These are phyloP conservation scores for Phytophthora pistaciae DNA, from an alignment of 352 stramenopile species.

Conservation along the genomic window DNA sequence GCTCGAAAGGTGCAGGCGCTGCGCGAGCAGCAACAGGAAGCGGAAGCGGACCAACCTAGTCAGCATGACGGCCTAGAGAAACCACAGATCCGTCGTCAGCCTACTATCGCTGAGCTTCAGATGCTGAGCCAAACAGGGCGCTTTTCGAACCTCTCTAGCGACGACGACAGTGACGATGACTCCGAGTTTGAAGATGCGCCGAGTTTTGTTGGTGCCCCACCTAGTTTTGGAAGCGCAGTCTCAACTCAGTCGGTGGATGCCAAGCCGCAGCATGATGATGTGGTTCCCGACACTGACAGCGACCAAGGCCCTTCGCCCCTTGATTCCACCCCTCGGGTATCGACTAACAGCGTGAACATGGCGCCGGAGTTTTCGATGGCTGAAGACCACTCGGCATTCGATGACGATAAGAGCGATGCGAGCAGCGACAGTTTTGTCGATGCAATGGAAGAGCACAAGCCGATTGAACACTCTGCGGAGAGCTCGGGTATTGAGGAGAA, in stretches of 20 bases:
- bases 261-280: neutral
- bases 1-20: constrained; percentile 3
- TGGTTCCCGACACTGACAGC: constrained; percentile 2
- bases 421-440: constrained; percentile 44
- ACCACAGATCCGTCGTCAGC: constrained; percentile 29
- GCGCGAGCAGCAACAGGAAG: neutral
- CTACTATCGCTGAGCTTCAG: constrained; percentile 55
- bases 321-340: constrained; percentile 12
- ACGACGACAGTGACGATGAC: constrained; percentile 50
- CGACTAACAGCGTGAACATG: constrained; percentile 15
- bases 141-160: constrained; percentile 50
- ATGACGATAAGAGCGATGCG: constrained; percentile 38
- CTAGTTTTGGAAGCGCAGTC: neutral
- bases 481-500: constrained; percentile 19
- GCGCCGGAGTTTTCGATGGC: constrained; percentile 24
- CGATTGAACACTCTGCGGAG: constrained; percentile 1
- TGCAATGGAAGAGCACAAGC: constrained; percentile 37
- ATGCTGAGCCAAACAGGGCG: constrained; percentile 55
- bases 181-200: constrained; percentile 39
- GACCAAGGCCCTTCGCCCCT: constrained; percentile 14
- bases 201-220: constrained; percentile 24
- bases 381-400: constrained; percentile 18
- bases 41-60: neutral
- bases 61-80: constrained; percentile 8
- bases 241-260: neutral